Conservation (phyloP, 1,284 basidiomycete genomes). For the Tilletia setariae region DNA sequence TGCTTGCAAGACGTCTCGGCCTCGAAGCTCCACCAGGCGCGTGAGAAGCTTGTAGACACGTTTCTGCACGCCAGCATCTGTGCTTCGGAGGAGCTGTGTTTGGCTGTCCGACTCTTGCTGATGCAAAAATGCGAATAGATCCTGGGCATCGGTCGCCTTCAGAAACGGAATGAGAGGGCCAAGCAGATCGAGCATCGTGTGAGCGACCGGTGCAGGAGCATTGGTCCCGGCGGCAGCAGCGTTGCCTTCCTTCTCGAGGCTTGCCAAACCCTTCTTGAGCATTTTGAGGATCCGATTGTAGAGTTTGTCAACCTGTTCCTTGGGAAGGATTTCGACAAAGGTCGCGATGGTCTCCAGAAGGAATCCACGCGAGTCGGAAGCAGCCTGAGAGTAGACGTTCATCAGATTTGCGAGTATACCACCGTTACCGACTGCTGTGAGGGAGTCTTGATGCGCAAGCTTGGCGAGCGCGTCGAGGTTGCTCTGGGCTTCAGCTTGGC, state of each 20-base stretch:
- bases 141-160: slow-evolving; percentile 31
- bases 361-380: slow-evolving; percentile 71
- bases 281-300: slow-evolving; percentile 75
- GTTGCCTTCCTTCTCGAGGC: slow-evolving; percentile 29
- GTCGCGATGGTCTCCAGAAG: slow-evolving; percentile 83
- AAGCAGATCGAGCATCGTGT: slow-evolving; percentile 85
- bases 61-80: slow-evolving; percentile 83
- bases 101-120: slow-evolving; percentile 55
- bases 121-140: slow-evolving; percentile 58
- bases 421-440: not conserved
- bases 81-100: slow-evolving; percentile 61
- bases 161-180: slow-evolving; percentile 71
- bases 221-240: slow-evolving; percentile 18
- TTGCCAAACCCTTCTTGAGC: slow-evolving; percentile 68
- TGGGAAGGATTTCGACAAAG: slow-evolving; percentile 75
- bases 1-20: not conserved
- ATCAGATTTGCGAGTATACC: slow-evolving; percentile 85
- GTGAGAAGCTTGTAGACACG: slow-evolving; percentile 86
- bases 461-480: slow-evolving; percentile 73
- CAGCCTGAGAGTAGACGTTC: slow-evolving; percentile 88
- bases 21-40: slow-evolving; percentile 55
- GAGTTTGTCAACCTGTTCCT: slow-evolving; percentile 67
- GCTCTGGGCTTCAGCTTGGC: slow-evolving; percentile 64
- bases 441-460: slow-evolving; percentile 68
- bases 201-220: slow-evolving; percentile 58